Evolutionary conservation across 2,329 filamentous ascomycete species (phyloP).

Genomic region (Cladophialophora carrionii): DNA sequence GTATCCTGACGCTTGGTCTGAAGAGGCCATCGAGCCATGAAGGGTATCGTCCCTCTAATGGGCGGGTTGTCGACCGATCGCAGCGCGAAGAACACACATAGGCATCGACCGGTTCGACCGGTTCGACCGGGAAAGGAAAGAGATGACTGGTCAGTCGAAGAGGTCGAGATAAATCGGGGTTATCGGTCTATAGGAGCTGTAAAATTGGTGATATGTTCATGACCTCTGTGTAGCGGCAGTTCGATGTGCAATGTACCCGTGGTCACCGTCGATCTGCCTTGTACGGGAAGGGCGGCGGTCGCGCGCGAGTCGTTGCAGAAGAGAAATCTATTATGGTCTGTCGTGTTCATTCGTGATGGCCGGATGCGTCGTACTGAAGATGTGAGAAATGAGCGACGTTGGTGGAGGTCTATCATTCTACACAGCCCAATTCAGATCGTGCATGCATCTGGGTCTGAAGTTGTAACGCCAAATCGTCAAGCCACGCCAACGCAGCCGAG

Average conservation of each 20-base stretch:
- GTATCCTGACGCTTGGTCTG: slow-evolving; percentile 38
- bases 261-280: neutral
- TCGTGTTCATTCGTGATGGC: neutral
- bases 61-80: slow-evolving; percentile 10
- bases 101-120: slow-evolving; percentile 13
- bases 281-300: neutral
- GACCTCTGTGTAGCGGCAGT: neutral
- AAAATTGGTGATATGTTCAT: neutral
- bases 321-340: neutral
- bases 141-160: neutral
- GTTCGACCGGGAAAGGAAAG: slow-evolving; percentile 7
- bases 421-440: neutral
- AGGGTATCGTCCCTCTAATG: slow-evolving; percentile 22
- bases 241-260: neutral
- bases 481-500: slow-evolving; percentile 11
- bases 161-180: too few species aligned
- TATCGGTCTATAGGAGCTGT: neutral
- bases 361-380: neutral
- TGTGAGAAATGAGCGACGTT: neutral
- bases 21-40: slow-evolving; percentile 40
- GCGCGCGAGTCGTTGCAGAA: neutral
- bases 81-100: slow-evolving; percentile 10
- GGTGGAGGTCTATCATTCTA: neutral
- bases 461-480: neutral
- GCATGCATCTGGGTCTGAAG: neutral